phyloP scores from a whole-genome alignment of 75 land plant genomes.

The Pseudotsuga menziesii region DNA sequence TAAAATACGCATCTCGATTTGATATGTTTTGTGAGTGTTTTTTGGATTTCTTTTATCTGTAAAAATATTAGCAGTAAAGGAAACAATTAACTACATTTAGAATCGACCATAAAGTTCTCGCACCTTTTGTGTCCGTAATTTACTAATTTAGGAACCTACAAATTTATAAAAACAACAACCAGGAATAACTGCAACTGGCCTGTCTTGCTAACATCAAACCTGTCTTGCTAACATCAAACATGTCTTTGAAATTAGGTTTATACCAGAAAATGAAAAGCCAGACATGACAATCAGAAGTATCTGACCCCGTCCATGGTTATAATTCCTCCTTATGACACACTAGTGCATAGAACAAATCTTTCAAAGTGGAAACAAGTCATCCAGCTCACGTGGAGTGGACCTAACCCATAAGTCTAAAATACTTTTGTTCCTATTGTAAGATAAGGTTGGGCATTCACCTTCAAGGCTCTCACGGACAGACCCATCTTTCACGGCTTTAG shows the following conservation, averaged over 20 bases:
- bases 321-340: background rate
- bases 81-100: background rate
- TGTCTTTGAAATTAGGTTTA: background rate
- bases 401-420: background rate
- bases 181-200: background rate
- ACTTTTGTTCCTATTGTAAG: background rate
- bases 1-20: too few species aligned
- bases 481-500: too few species aligned
- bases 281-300: background rate
- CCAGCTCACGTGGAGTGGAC: background rate
- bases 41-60: background rate
- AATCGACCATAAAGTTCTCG: background rate
- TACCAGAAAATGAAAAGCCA: background rate
- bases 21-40: too few species aligned
- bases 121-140: background rate
- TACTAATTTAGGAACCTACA: background rate
- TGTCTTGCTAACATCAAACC: too few species aligned
- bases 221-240: background rate
- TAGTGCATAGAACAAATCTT: background rate
- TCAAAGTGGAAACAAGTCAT: too few species aligned
- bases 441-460: too few species aligned
- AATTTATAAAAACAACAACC: background rate
- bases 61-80: background rate
- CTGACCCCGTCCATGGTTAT: background rate
- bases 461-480: too few species aligned